Conservation (phyloP, 78 protist genomes). For the Dictyostelium citrinum region DNA sequence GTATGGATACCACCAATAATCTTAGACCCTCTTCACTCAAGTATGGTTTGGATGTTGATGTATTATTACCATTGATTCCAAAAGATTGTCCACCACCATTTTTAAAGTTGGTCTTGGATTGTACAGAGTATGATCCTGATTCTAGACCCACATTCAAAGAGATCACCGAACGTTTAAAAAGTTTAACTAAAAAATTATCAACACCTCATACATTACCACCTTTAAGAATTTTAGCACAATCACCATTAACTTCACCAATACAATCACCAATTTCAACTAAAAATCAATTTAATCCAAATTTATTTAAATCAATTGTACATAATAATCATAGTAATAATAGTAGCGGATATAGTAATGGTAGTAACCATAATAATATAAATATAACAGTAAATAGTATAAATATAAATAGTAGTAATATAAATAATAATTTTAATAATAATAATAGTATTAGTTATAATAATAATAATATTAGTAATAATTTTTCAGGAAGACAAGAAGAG, state of each 20-base stretch:
- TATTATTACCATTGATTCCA: constrained; percentile 35
- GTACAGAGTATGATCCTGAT: constrained; percentile 44
- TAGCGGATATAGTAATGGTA: background rate
- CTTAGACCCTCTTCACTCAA: constrained; percentile 20
- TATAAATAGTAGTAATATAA: background rate
- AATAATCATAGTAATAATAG: background rate
- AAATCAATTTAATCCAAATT: background rate
- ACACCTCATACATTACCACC: constrained; percentile 19
- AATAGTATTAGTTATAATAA: background rate
- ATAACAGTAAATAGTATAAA: background rate
- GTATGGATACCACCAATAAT: constrained; percentile 33
- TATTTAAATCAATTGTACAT: constrained; percentile 2
- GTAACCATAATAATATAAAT: background rate
- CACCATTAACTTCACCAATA: constrained; percentile 40
- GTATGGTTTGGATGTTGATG: constrained; percentile 64
- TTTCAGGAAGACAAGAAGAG: background rate
- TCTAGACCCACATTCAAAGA: constrained; percentile 48
- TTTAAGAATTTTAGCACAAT: constrained; percentile 39
- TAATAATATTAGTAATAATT: too few species aligned
- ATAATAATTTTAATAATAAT: background rate
- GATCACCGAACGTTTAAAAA: constrained; percentile 56
- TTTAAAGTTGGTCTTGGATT: constrained; percentile 48
- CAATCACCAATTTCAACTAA: constrained; percentile 10
- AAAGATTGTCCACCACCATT: constrained; percentile 75
- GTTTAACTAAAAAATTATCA: background rate